Percentiles rank a stretch among this genome's conserved stretches.
phyloP scores from a whole-genome alignment of 257 asterid genomes.

The Knoxia roxburghii region DNA sequence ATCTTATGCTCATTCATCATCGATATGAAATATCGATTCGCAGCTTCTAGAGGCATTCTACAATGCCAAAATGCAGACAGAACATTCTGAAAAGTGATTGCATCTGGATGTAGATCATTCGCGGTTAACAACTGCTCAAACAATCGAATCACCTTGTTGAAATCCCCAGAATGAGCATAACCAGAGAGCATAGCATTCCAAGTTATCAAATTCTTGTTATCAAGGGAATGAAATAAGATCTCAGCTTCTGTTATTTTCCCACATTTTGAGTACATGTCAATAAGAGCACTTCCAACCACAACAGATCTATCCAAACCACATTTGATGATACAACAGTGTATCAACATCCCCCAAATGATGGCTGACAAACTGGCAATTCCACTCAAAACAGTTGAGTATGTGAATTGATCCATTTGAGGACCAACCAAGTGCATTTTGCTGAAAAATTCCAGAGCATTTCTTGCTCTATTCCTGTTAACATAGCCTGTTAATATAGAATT shows the following conservation, averaged over 20 bases:
- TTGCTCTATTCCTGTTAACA: slow-evolving; percentile 45
- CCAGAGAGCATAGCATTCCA: slow-evolving; percentile 84
- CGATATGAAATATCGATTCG: slow-evolving; percentile 33
- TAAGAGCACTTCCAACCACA: slow-evolving; percentile 73
- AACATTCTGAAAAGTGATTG: slow-evolving; percentile 61
- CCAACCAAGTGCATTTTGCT: slow-evolving; percentile 47
- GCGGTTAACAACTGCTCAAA: slow-evolving; percentile 42
- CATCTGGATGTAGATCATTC: slow-evolving; percentile 44
- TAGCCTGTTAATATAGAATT: slow-evolving; percentile 73
- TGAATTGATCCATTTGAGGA: slow-evolving; percentile 61
- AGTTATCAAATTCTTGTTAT: slow-evolving; percentile 55
- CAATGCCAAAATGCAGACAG: slow-evolving; percentile 67
- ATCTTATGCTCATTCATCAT: slow-evolving; percentile 40
- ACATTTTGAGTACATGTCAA: slow-evolving; percentile 81
- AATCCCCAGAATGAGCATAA: slow-evolving; percentile 51
- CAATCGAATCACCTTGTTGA: slow-evolving; percentile 39
- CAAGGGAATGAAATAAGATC: slow-evolving; percentile 35
- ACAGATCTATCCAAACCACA: slow-evolving; percentile 39
- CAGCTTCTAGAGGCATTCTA: slow-evolving; percentile 29
- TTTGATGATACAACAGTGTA: slow-evolving; percentile 58
- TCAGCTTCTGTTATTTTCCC: slow-evolving; percentile 52
- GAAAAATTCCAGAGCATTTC: slow-evolving; percentile 49
- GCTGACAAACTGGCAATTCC: slow-evolving; percentile 55
- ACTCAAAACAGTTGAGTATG: slow-evolving; percentile 67
- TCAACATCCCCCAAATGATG: slow-evolving; percentile 40